Evolutionary conservation across 2,329 filamentous ascomycete genomes (phyloP).

Genomic region (Nannizziopsis barbatae): DNA sequence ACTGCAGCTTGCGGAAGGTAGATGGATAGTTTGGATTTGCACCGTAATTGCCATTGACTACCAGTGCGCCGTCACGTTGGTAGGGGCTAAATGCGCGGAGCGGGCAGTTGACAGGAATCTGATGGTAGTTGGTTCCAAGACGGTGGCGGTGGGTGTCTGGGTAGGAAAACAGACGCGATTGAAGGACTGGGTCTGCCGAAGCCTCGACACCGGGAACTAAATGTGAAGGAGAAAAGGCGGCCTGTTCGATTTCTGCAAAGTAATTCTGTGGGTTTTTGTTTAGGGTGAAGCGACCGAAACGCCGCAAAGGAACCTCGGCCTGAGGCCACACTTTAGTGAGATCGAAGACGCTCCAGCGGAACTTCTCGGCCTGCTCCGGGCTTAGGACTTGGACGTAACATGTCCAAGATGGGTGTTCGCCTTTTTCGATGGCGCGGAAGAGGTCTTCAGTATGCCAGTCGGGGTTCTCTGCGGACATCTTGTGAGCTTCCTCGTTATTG

Average conservation of each 20-base stretch:
- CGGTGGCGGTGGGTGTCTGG: conserved; percentile 56
- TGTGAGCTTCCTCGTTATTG: conserved; percentile 46
- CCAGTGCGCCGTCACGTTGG: conserved; percentile 63
- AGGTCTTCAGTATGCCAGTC: conserved; percentile 55
- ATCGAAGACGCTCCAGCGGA: conserved; percentile 55
- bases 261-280: conserved; percentile 57
- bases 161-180: conserved; percentile 60
- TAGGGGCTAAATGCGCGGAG: conserved; percentile 48
- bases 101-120: conserved; percentile 52
- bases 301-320: conserved; percentile 48
- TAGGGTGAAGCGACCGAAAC: conserved; percentile 52
- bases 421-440: conserved; percentile 50
- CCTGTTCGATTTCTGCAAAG: conserved; percentile 60
- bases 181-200: conserved; percentile 58
- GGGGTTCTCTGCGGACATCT: conserved; percentile 47
- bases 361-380: conserved; percentile 51
- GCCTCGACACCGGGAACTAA: conserved; percentile 57
- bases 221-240: conserved; percentile 57
- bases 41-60: conserved; percentile 54
- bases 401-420: conserved; percentile 53
- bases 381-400: conserved; percentile 53
- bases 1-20: conserved; percentile 28
- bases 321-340: conserved; percentile 61
- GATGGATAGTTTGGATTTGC: conserved; percentile 46
- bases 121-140: conserved; percentile 53